Base-by-base conservation (phyloP, 495 filamentous ascomycete species). In the Pyrenula aspistea region DNA sequence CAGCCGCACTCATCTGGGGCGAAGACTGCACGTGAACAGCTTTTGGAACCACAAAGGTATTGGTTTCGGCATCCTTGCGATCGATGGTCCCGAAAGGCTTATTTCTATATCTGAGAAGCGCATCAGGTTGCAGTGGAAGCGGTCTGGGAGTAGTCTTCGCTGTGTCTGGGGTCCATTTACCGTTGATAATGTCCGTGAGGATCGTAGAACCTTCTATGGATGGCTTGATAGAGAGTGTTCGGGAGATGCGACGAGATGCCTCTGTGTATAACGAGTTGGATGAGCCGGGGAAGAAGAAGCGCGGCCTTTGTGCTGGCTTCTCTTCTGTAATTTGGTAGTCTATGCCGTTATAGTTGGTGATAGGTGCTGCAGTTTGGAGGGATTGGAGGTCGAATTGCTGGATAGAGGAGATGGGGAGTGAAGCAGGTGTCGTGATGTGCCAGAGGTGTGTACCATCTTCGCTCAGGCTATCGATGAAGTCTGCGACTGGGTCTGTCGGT, bases 361-460 rank as follows among this genome's bases (percentile, higher is more conserved):
- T 53, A 12, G 66, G 54, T 15, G 67, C 65, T 22, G 69, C 67
- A 10, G 65, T 58, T 24, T 61, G 19, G 20, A 70, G 61, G 22
- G 63, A 61, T 22, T 68, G 63, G 22, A 72, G 50, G 0, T 73
- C 68, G 3, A 78, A 51, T 24, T 73, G 60, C 52, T 67, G 67
- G 31, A 82, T 61, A 2, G 69, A 58, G 23, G 60, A 55, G 2
- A 82, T 58, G 2, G 78, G 68, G 10, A 81, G 57, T 11, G 66
- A 68, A 3, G 69, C 68, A 24, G 78, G 78, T 25, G 73, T 74
- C n/a, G 70, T 75, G 31, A 82, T 73, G 58, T 82, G 74, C 78
- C 78, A 82, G 25, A 82, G 64, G 56, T 81, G 67, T 59, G 79
- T 81, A 48, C 71, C 74, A 53, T 62, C 57, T 2, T 77, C 59